Evolutionary conservation across 108 stramenopile species (phyloP).

Genomic region (Fragilaria crotonensis): DNA sequence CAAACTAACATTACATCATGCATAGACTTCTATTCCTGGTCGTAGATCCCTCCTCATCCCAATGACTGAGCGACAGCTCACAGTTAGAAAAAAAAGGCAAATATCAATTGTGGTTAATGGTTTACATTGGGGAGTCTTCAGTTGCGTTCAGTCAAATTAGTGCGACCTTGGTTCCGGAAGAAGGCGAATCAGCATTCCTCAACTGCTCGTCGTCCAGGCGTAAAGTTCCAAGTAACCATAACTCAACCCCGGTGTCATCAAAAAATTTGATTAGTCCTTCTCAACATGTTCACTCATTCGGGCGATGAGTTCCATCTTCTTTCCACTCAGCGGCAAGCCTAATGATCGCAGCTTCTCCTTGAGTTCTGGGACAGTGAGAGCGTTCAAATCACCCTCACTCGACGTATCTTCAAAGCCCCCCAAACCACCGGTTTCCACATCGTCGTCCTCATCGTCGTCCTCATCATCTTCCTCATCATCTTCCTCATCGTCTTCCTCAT

Average conservation of each 20-base stretch:
- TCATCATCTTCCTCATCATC: slow-evolving; percentile 7
- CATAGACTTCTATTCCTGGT: no score
- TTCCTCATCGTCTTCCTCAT: neutral
- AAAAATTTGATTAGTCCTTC: no score
- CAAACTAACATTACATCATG: no score
- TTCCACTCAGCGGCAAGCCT: slow-evolving; percentile 54
- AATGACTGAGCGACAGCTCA: no score
- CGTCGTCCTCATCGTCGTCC: slow-evolving; percentile 6
- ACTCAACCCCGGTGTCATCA: no score
- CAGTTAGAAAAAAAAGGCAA: no score
- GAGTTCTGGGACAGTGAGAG: slow-evolving; percentile 41
- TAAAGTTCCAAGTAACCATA: slow-evolving; percentile 7
- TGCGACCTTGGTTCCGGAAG: no score
- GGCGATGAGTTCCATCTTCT: slow-evolving; percentile 55
- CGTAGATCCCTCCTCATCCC: no score
- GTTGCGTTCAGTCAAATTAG: no score
- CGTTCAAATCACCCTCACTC: slow-evolving; percentile 8
- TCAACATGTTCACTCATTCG: slow-evolving; percentile 28
- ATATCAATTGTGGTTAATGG: no score
- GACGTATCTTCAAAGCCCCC: slow-evolving; percentile 1
- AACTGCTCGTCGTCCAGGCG: slow-evolving; percentile 1
- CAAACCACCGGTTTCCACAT: neutral
- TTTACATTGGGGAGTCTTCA: no score
- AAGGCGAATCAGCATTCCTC: no score
- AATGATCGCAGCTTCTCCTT: slow-evolving; percentile 49